Percentiles rank a stretch among this genome's conserved stretches.
Conservation (phyloP, 139 green algal species). For the Microglena sp. region DNA sequence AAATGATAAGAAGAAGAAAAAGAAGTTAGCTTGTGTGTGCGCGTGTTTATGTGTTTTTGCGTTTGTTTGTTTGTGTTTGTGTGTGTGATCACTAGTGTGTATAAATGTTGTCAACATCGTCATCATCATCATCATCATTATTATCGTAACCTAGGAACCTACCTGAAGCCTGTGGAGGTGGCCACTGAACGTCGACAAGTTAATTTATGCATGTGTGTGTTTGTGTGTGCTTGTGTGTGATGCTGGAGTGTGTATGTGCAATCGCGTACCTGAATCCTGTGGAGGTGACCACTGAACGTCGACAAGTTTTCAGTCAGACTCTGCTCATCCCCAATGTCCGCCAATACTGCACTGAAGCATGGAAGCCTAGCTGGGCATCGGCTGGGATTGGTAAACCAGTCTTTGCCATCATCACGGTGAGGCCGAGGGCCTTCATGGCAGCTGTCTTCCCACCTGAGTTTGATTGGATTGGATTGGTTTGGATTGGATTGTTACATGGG, state of each 20-base stretch:
- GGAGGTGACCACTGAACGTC: constrained; percentile 88
- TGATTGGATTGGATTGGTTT: too few species aligned
- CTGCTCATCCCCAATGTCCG: constrained; percentile 83
- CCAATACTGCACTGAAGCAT: constrained; percentile 70
- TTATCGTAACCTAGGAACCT: too few species aligned
- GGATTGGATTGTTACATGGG: too few species aligned
- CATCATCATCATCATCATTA: too few species aligned
- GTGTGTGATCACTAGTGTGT: too few species aligned
- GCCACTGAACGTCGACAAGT: constrained; percentile 89
- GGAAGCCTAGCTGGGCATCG: constrained; percentile 43
- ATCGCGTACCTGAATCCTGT: constrained; percentile 23
- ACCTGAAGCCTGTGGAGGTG: constrained; percentile 57
- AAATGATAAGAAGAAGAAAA: too few species aligned
- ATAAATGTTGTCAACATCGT: too few species aligned
- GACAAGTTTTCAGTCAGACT: constrained; percentile 81
- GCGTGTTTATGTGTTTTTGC: not conserved
- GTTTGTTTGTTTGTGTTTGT: not conserved
- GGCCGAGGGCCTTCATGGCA: constrained; percentile 81
- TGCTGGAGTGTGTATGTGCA: too few species aligned
- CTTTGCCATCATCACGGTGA: constrained; percentile 68
- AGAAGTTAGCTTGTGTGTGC: too few species aligned
- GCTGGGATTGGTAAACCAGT: constrained; percentile 74
- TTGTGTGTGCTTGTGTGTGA: too few species aligned
- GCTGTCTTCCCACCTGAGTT: too few species aligned
- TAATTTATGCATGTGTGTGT: too few species aligned